phyloP scores from a whole-genome alignment of 352 stramenopile species.

The Phytopythium sindhum region DNA sequence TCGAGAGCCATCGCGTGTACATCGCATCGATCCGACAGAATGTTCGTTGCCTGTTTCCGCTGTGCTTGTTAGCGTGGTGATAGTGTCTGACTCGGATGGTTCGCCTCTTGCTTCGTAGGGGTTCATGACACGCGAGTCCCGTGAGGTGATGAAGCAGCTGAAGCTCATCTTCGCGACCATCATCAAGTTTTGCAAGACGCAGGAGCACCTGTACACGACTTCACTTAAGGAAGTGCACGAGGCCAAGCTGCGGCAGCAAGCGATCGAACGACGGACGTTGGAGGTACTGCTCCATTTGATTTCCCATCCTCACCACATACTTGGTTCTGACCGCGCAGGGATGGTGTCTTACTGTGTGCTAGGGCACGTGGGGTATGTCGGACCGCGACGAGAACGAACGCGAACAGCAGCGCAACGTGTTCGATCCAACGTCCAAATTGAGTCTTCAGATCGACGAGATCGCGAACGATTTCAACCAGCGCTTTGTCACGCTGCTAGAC shows the following conservation, averaged over 20 bases:
- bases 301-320: background rate
- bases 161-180: slow-evolving; percentile 83
- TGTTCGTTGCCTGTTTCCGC: slow-evolving; percentile 26
- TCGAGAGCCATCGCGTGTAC: slow-evolving; percentile 95
- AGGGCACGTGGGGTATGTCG: slow-evolving; percentile 61
- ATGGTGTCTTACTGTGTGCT: background rate
- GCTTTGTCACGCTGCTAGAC: slow-evolving; percentile 69
- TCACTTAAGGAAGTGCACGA: slow-evolving; percentile 71
- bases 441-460: slow-evolving; percentile 66
- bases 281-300: slow-evolving; percentile 20
- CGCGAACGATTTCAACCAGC: slow-evolving; percentile 50
- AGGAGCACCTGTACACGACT: slow-evolving; percentile 79
- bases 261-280: slow-evolving; percentile 44
- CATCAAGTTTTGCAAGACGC: slow-evolving; percentile 78
- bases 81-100: background rate
- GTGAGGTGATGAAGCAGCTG: slow-evolving; percentile 67
- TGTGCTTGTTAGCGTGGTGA: background rate
- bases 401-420: slow-evolving; percentile 24
- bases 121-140: slow-evolving; percentile 80
- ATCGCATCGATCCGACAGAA: slow-evolving; percentile 89
- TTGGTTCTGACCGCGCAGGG: background rate
- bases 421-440: slow-evolving; percentile 45
- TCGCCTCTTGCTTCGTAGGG: slow-evolving; percentile 33
- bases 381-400: slow-evolving; percentile 52
- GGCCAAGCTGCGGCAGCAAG: slow-evolving; percentile 43